Base-by-base conservation (phyloP, 345 rosid species). In the Citrus reticulata region DNA sequence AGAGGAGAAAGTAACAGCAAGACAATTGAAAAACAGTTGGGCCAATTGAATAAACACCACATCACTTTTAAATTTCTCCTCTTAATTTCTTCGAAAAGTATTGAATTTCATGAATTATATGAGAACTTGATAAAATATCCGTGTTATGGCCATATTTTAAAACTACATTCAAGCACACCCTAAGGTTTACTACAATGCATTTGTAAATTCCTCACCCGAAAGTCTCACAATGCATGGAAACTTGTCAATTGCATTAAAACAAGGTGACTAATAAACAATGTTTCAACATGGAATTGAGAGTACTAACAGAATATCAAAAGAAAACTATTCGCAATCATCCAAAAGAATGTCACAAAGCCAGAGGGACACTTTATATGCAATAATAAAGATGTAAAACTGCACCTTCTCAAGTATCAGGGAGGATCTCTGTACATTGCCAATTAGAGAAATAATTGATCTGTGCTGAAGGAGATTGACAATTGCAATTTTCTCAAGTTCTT, bases 401-500 rank as follows among this genome's bases (percentile, higher is more conserved):
- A 96, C 98, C 98, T 95, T 94, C 85, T 97, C 99, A 78, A 97
- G 85, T 79, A 94, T 93, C 82, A 97, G 83, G 29, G 98, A 94
- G 73, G 98, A 96, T 73, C 90, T 89, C 81, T 96, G 93, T 75
- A 94, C 95, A 84, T 96, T 96, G 61, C 99, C 98, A 27, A 94
- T 96, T 29, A 96, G 91, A 81, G 98, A 96, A 74, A 96, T 93
- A 75, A 96, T 96, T 73, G 98, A 95, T 85, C 99, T 89, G 79
- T 80, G 91, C 85, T 93, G 98, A 46, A 89, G 85, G 80, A 94
- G 93, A 84, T 93, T 88, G 76, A 96, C 98, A 25, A 94, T 85
- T 20, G 98, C 98, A 81, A 96, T 93, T 84, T 94, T 96, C 90
- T 94, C 98, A 17, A 96, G 97, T 76, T 94, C 99, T 88, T 96